Evolutionary conservation across 345 rosid genomes (phyloP), one percentile per base, ranked within the genome.

Genomic region (Moricandia arvensis): DNA sequence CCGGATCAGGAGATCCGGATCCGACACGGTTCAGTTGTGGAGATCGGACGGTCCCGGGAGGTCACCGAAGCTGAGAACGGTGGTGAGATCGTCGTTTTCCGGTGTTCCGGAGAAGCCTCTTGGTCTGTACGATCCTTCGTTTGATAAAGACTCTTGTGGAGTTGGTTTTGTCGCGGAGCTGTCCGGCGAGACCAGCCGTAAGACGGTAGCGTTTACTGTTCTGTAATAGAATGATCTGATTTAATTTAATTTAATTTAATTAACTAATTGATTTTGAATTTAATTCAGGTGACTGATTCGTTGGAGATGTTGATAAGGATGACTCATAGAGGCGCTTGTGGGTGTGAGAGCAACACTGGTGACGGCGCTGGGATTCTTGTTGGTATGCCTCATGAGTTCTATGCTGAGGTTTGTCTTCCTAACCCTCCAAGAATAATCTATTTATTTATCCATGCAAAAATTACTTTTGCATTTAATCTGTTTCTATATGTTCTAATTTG

Each of bases 311-410:
- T 96, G 86, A 68, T 88, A 55, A 82, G 99, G 69, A 96, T 96
- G 99, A 1, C 95, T 21, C 99, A 96, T 67, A 87, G 99, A 79
- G 99, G 99, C 7, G 99, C 99, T 63, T 96, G 99, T 79, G 99
- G 99, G 0, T 96, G 99, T 66, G 99, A 96, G 74, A 77, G 93
- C 31, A 96, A 96, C 75, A 96, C 99, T 11, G 99, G 99, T 4
- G 99, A 96, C 53, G 99, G 99, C 30, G 99, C 99, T 75, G 99
- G 99, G 10, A 88, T 96, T 80, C 95, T 96, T 15, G 94, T 93
- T 15, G 94, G 89, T 33, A 85, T 91, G 51, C 97, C 99, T 72
- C 98, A 93, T 51, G 84, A 82, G 10, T 96, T 89, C 83, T 96
- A 82, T 68, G 82, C 82, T 57, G 85, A 93, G 92, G 99, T 85